Conservation (phyloP, 441 rosid species). For the Syzygium malaccense region DNA sequence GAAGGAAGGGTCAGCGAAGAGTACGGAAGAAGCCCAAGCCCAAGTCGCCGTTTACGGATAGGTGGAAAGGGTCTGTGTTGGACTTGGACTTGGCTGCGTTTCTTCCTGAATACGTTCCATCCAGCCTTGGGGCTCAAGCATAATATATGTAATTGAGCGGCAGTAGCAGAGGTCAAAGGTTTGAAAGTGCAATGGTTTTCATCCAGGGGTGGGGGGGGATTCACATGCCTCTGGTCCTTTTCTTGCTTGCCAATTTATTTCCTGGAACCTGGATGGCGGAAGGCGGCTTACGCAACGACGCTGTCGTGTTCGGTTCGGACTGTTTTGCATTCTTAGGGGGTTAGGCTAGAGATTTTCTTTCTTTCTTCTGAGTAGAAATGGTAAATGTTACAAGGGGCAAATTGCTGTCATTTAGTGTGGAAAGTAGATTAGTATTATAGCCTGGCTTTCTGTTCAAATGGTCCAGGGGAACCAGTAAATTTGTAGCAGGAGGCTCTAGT, state of each 20-base stretch:
- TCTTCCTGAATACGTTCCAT: background rate
- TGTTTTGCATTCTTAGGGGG: background rate
- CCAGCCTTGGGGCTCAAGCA: background rate
- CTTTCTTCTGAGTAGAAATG: background rate
- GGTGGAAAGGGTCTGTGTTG: background rate
- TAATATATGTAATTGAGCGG: background rate
- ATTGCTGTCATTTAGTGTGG: background rate
- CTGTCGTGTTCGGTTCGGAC: background rate
- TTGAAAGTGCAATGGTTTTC: background rate
- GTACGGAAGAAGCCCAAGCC: background rate
- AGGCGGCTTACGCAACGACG: background rate
- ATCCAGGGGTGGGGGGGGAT: background rate
- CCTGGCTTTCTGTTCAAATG: background rate
- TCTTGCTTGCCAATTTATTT: background rate
- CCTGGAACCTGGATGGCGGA: background rate
- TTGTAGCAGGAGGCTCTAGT: background rate
- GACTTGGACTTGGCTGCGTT: background rate
- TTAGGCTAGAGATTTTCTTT: background rate
- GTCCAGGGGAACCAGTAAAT: background rate
- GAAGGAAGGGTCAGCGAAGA: background rate
- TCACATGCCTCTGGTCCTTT: background rate
- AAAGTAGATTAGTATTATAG: background rate
- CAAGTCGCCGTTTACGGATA: background rate
- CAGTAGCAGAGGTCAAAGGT: background rate
- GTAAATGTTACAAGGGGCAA: background rate